These are phyloP conservation scores for Ophiostoma quercus DNA, from an alignment of 2,329 filamentous ascomycete species.

Conservation along the genomic window DNA sequence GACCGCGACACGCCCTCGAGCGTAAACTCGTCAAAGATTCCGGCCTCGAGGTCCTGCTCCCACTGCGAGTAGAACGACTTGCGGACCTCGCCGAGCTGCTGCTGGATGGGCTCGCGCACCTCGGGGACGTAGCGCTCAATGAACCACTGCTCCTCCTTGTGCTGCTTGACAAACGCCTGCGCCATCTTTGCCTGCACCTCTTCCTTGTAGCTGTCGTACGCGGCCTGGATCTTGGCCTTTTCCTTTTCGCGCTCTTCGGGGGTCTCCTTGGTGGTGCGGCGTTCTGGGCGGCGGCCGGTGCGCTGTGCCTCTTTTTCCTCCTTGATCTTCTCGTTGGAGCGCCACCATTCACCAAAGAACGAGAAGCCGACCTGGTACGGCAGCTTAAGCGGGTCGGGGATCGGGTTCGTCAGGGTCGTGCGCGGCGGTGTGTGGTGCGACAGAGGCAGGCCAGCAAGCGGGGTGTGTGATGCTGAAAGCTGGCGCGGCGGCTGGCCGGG, in stretches of 20 bases:
- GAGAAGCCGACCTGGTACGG: slow-evolving; percentile 80
- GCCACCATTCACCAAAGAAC: slow-evolving; percentile 83
- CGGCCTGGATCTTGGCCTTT: slow-evolving; percentile 68
- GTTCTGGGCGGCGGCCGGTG: slow-evolving; percentile 62
- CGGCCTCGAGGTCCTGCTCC: slow-evolving; percentile 79
- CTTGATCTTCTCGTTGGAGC: slow-evolving; percentile 74
- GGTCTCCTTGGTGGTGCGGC: slow-evolving; percentile 58
- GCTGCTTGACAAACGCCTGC: slow-evolving; percentile 79
- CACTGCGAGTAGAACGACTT: slow-evolving; percentile 76
- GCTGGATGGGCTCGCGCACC: slow-evolving; percentile 67
- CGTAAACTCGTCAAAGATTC: slow-evolving; percentile 89
- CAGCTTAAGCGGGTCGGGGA: slow-evolving; percentile 66
- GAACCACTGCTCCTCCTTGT: slow-evolving; percentile 98
- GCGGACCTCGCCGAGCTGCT: slow-evolving; percentile 73
- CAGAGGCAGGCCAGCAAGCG: slow-evolving; percentile 63
- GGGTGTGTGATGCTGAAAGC: slow-evolving; percentile 49
- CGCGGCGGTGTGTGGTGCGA: slow-evolving; percentile 59
- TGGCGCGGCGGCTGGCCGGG: slow-evolving; percentile 58
- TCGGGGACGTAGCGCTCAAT: slow-evolving; percentile 88
- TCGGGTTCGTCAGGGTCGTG: slow-evolving; percentile 54
- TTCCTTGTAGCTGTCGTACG: slow-evolving; percentile 63
- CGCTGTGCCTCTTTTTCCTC: slow-evolving; percentile 69
- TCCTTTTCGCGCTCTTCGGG: slow-evolving; percentile 74
- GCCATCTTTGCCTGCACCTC: slow-evolving; percentile 74
- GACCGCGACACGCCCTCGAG: slow-evolving; percentile 90